Percentiles rank a stretch among this genome's conserved stretches.
phyloP scores from a whole-genome alignment of 2,329 filamentous ascomycete genomes.

The Aspergillus intermedius region DNA sequence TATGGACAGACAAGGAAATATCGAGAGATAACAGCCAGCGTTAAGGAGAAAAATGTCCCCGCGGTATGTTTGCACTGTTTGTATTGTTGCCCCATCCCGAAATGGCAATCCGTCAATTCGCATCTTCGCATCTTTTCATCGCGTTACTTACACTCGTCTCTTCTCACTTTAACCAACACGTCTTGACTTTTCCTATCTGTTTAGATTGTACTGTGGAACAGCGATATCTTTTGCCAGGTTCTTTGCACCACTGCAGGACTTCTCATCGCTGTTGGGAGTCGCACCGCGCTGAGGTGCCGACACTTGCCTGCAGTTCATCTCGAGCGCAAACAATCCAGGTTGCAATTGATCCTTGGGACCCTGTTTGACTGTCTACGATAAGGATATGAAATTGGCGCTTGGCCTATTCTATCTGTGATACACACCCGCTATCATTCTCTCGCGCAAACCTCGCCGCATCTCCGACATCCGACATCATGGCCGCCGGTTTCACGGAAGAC shows the following conservation, averaged over 20 bases:
- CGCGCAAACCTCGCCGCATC: background rate
- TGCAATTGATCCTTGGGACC: too few relatives aligned
- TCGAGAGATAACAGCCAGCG: background rate
- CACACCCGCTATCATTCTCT: background rate
- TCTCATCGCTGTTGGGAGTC: too few relatives aligned
- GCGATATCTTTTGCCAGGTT: too few relatives aligned
- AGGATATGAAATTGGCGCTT: background rate
- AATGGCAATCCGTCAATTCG: conserved; percentile 9
- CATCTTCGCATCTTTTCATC: background rate
- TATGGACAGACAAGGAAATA: background rate
- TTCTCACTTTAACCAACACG: background rate
- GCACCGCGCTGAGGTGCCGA: too few relatives aligned
- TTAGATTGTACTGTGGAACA: too few relatives aligned
- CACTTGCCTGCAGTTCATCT: too few relatives aligned
- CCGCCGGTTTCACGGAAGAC: conserved; percentile 29
- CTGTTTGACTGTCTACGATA: too few relatives aligned
- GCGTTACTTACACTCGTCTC: background rate
- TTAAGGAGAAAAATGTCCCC: conserved; percentile 8
- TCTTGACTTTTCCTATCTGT: too few relatives aligned
- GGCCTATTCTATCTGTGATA: background rate
- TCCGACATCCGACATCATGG: conserved; percentile 21
- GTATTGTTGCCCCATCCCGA: conserved; percentile 12
- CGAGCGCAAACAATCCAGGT: too few relatives aligned
- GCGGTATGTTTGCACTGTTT: conserved; percentile 25
- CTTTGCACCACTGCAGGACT: too few relatives aligned